A percentile compares a stretch with the other conserved stretches of the same genome.
Evolutionary conservation across 768 basidiomycete genomes (phyloP).

Genomic region (Tubosaeta sp.): DNA sequence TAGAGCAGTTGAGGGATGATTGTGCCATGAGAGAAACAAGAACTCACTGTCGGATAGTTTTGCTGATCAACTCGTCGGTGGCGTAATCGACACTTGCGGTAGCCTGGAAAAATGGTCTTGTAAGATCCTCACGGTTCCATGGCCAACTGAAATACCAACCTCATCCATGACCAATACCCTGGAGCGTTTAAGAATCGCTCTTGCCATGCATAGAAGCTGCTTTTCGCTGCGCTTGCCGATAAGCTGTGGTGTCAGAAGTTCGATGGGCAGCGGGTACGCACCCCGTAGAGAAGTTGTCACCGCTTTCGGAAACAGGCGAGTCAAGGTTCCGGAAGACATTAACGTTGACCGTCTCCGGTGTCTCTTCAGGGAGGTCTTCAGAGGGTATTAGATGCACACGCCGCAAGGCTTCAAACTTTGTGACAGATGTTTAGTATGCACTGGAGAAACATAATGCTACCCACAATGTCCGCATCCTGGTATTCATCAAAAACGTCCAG

Average conservation of each 20-base stretch:
- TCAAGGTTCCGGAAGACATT: conserved; percentile 79
- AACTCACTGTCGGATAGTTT: conserved; percentile 73
- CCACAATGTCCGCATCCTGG: conserved; percentile 74
- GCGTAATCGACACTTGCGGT: conserved; percentile 81
- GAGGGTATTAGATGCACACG: conserved; percentile 76
- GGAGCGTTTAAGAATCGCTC: conserved; percentile 76
- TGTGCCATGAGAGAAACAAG: background rate
- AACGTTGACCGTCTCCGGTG: conserved; percentile 47
- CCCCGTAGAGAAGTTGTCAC: conserved; percentile 89
- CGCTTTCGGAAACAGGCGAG: conserved; percentile 73
- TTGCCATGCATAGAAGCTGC: conserved; percentile 85
- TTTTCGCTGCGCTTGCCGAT: conserved; percentile 50
- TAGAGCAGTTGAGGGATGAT: background rate
- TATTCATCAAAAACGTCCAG: conserved; percentile 87
- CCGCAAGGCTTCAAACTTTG: conserved; percentile 76
- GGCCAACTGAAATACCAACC: conserved; percentile 33
- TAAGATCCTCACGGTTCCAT: conserved; percentile 3
- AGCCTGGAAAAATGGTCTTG: conserved; percentile 37
- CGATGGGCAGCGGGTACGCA: conserved; percentile 26
- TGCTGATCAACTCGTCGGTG: conserved; percentile 82
- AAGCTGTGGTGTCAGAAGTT: background rate
- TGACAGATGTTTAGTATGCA: background rate
- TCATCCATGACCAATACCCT: conserved; percentile 85
- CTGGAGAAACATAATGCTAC: conserved; percentile 18
- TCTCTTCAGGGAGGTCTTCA: conserved; percentile 40